Evolutionary conservation across 2,329 filamentous ascomycete species (phyloP), one percentile per base, ranked within the genome.

Genomic region (Aureobasidium sp.): DNA sequence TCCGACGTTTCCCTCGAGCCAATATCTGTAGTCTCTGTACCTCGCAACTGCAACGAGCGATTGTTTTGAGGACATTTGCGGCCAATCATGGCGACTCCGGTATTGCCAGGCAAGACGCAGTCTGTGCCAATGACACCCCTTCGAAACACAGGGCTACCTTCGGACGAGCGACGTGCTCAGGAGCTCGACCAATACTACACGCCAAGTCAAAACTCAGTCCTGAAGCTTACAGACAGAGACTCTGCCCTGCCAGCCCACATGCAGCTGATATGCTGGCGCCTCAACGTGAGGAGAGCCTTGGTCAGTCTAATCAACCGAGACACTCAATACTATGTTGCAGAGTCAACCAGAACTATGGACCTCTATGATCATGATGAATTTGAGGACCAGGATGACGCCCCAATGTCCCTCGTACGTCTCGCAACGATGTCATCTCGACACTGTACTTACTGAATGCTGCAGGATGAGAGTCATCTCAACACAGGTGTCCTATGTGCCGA

Each of bases 401-500:
- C 41, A 65, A 58, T 50, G 63, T 44, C 56, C 69, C 63, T 71
- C 59, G 56, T 71, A 57, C 21, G 64, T 66, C 19, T 29, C 14
- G 2, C 10, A 4, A 21, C 6, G 7, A 11, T 17, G 8, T 38
- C 3, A n/a, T 34, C 1, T 22, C 10, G 5, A 22, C 12, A 37
- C 4, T 12, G 6, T 29, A 19, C 32, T 53, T 22, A 53, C 22
- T 38, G 6, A n/a, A 11, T 4, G 14, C 0, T n/a, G 8, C 42
- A 54, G 52, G 16, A 55, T 53, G 79, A 79, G 59, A 77, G 78
- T 55, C 75, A 76, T n/a, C 76, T 75, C 17, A 81, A 84, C 0
- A 81, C 80, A 1, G 78, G 85, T 44, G 73, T 76, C 25, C 80
- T 79, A 2, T 75, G 75, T 0, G 76, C 74, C 35, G 74, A 77